Base-by-base conservation (phyloP, 345 rosid genomes). In the Euphorbia peplus region DNA sequence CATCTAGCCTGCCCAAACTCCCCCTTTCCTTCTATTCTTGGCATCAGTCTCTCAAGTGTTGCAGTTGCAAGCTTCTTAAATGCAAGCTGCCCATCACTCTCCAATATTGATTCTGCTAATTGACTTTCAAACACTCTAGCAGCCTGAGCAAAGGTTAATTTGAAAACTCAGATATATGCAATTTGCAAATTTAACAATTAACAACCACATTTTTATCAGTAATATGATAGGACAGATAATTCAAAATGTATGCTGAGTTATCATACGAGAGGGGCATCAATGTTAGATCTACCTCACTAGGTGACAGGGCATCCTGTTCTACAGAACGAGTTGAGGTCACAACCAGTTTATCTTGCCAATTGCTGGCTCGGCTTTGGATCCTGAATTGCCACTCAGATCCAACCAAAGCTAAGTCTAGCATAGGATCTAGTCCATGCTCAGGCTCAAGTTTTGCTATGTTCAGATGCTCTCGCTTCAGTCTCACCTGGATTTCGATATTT, bases 341-440 rank as follows among this genome's bases (percentile, higher is more conserved):
- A 70, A 85, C 87, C 72, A 95, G 83, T 66, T 91, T 95, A 69
- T 95, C 93, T 82, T 91, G 97, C 97, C 99, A 95, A 80, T 84
- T 91, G 78, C 97, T 91, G 72, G 97, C 92, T 55, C 96, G 90
- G 75, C 96, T 90, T 83, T 90, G 96, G 80, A 95, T 90, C 84
- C 97, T 79, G 76, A 91, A 95, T 80, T 87, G 96, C 97, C 97
- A 91, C 79, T 95, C 97, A 60, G 95, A 95, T 67, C 97, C 99
- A 69, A 90, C 99, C 90, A 95, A 82, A 68, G 90, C 97, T 77
- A 95, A 84, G 87, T 95, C 97, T 64, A 91, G 76, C 83, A 85
- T 81, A 41, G 99, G 99, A 79, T 95, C 97, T 54, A 87, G 75
- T 64, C 97, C 97, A 75, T 85, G 68, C 76, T 95, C 97, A 14